Base-by-base conservation (phyloP, 805 yeast genomes). In the Metschnikowia drakensbergensis region DNA sequence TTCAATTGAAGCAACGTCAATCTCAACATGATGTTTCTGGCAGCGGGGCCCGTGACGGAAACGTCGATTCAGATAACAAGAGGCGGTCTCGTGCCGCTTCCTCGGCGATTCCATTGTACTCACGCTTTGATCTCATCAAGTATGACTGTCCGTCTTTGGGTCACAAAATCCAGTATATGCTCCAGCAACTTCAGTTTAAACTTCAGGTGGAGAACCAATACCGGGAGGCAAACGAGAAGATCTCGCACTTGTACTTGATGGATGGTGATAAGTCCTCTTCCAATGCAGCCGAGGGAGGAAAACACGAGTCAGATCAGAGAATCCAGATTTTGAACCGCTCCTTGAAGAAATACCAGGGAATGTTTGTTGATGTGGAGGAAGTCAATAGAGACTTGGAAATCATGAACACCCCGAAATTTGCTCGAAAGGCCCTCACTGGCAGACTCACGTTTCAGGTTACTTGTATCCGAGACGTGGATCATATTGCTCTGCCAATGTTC, bases 111-210 rank as follows among this genome's bases (percentile, higher is more conserved):
- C 81, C 84, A 1, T 64, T 77, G 4, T 86, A 77, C 60, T 80
- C 92, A 0, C 76, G 87, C 22, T 71, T 87, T 55, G 99, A 94
- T 64, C 74, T 94, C 48, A 77, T 89, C 63, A 90, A 90, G 59
- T 90, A 89, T 62, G 97, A 94, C 60, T 88, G 96, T 58, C 97
- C 97, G 0, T 88, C 96, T 0, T 72, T 94, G 57, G 97, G 97
- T 8, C 97, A 94, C 59, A 81, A 94, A 54, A 94, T 94, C 61
- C 97, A 89, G 67, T 84, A 88, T 59, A 91, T 94, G 98, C 77
- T 92, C 47, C 97, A 91, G 68, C 96, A 90, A 66, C 75, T 94
- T 51, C 96, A 91, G 63, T 90, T 92, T 66, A 94, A 94, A 67
- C 76, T 92, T 40, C 94, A 92, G 61, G 96, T 92, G 34, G 99